Base-by-base conservation (phyloP, 2,329 filamentous ascomycete species). In the Phoma herbarum region DNA sequence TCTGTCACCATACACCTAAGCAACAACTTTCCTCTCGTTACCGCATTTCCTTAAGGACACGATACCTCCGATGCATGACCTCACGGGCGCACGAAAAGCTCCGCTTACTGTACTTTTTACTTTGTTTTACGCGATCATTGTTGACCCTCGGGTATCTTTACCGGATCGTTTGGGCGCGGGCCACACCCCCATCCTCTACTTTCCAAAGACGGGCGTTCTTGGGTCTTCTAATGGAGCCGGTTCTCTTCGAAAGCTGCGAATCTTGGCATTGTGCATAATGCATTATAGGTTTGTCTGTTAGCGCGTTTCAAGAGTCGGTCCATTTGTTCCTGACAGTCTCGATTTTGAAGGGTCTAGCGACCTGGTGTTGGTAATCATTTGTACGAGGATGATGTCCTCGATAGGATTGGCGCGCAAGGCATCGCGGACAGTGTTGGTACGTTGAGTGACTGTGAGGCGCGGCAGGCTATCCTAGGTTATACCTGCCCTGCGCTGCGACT, bases 31-130 rank as follows among this genome's bases (percentile, higher is more conserved):
- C 33, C 50, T 37, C 50, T 51, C 50, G 44, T 55, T 52, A 51
- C 42, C 37, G 39, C 39, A 37, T 60, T 52, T 55, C 42, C 26
- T 47, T 55, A 41, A 31, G 50, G 50, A 42, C 47, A 60, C 57
- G 57, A 60, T 60, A 60, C 57, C 52, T 60, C 57, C 29, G 47
- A 60, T 48, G 57, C 57, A 60, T 55, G 57, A 60, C 43, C 47
- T 60, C n/a, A 60, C 57, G 57, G 57, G 46, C 52, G 57, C 47
- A 60, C 42, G 47, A 60, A 60, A 47, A 60, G 57, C 51, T 60
- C 57, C 57, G 52, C 51, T 48, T 55, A 43, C 43, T 60, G 57
- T 60, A 60, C 57, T 55, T 52, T 55, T 48, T 60, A 55, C 51
- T 55, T 50, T 55, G 52, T 60, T 52, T 53, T 44, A 43, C 47